A percentile compares a stretch with the other conserved stretches of the same genome.
phyloP scores from a whole-genome alignment of 2,329 filamentous ascomycete genomes.

The Emergomyces orientalis region DNA sequence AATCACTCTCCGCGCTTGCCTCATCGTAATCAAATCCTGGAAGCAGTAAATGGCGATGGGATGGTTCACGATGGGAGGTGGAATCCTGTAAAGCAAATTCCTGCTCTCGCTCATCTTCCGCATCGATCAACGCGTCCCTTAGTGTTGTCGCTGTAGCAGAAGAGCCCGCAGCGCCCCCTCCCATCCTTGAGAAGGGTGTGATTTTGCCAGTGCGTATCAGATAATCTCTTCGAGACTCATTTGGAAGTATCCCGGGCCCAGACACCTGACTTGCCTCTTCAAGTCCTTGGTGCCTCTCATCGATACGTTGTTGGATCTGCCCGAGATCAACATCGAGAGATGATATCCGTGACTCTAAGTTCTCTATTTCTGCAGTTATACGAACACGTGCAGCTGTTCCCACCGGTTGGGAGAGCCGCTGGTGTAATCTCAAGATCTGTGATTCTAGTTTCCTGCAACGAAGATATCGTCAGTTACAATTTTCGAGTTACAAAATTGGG shows the following conservation, averaged over 20 bases:
- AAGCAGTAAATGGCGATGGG: slow-evolving; percentile 62
- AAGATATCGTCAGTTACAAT: not conserved
- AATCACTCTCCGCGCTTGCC: slow-evolving; percentile 21
- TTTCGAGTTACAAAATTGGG: not conserved
- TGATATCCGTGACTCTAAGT: slow-evolving; percentile 55
- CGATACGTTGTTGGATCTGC: slow-evolving; percentile 73
- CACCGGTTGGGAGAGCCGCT: slow-evolving; percentile 47
- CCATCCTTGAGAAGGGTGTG: slow-evolving; percentile 81
- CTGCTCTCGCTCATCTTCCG: slow-evolving; percentile 58
- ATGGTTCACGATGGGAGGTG: slow-evolving; percentile 41
- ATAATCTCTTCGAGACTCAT: slow-evolving; percentile 78
- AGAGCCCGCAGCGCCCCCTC: slow-evolving; percentile 37
- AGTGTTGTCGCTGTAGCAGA: slow-evolving; percentile 48
- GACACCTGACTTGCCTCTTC: slow-evolving; percentile 38
- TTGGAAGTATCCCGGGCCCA: slow-evolving; percentile 51
- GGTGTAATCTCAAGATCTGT: slow-evolving; percentile 53
- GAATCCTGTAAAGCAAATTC: slow-evolving; percentile 39
- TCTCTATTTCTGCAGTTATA: slow-evolving; percentile 49
- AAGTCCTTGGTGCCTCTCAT: slow-evolving; percentile 56
- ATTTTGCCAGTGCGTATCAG: slow-evolving; percentile 95
- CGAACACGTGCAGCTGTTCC: slow-evolving; percentile 43
- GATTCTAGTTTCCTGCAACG: slow-evolving; percentile 49
- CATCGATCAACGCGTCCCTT: slow-evolving; percentile 69
- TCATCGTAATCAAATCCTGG: slow-evolving; percentile 59
- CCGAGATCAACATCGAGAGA: slow-evolving; percentile 61